A percentile compares a stretch with the other conserved stretches of the same genome.
Conservation (phyloP, 805 yeast species). For the Yarrowia sp. region DNA sequence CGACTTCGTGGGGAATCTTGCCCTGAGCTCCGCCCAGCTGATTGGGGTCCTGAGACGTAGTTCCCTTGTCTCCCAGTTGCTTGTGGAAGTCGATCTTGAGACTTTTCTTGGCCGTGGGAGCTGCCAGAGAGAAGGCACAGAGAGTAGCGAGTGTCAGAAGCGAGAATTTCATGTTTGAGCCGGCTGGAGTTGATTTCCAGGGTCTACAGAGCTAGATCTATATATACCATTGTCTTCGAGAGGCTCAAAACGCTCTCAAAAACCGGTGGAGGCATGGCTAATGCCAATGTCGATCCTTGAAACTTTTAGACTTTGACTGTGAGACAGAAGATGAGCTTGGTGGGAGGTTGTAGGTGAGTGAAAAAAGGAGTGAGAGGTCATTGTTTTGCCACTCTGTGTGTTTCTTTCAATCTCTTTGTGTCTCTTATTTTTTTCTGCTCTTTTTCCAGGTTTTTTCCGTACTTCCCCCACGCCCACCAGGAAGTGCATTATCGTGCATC, state of each 20-base stretch:
- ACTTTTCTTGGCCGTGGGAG: conserved; percentile 11
- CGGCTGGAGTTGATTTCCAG: background rate
- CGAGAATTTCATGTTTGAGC: conserved; percentile 3
- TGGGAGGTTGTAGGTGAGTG: too few relatives aligned
- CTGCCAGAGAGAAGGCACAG: conserved; percentile 6
- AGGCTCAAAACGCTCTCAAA: background rate
- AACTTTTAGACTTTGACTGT: background rate
- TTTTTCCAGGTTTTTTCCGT: background rate
- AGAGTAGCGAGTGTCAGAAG: conserved; percentile 9
- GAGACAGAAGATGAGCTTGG: background rate
- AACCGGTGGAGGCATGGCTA: conserved; percentile 12
- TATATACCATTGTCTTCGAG: background rate
- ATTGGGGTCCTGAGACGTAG: background rate
- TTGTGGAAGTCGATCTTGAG: conserved; percentile 23
- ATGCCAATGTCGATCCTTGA: conserved; percentile 20
- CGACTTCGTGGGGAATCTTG: background rate
- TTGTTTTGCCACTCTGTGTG: background rate
- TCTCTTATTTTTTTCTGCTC: background rate
- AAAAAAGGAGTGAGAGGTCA: too few relatives aligned
- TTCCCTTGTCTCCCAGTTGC: background rate
- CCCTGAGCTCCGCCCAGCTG: background rate
- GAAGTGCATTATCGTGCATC: conserved; percentile 9
- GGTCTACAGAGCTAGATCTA: background rate
- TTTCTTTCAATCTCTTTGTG: too few relatives aligned
- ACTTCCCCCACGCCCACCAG: conserved; percentile 1